phyloP scores from a whole-genome alignment of 768 basidiomycete genomes.

The Mycena olivaceomarginata region DNA sequence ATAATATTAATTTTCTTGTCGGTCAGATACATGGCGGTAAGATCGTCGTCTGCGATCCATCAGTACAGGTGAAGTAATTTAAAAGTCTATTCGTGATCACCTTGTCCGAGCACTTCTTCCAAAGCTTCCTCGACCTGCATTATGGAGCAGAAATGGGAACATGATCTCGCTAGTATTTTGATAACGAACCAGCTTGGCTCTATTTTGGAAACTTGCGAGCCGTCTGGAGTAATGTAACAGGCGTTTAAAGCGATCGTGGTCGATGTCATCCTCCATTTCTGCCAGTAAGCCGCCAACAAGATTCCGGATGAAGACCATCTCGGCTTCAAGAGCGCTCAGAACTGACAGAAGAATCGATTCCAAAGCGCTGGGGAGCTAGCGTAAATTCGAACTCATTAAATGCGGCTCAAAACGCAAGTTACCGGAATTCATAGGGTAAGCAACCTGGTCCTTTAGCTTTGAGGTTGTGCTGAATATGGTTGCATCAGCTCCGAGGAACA shows the following conservation, averaged over 20 bases:
- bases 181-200: slow-evolving; percentile 84
- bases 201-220: slow-evolving; percentile 91
- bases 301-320: slow-evolving; percentile 95
- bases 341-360: slow-evolving; percentile 96
- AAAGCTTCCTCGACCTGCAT: slow-evolving; percentile 90
- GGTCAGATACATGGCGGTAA: slow-evolving; percentile 96
- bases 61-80: not conserved
- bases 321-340: slow-evolving; percentile 94
- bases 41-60: slow-evolving; percentile 86
- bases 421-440: slow-evolving; percentile 94
- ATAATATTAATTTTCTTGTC: slow-evolving; percentile 81
- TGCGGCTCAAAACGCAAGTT: slow-evolving; percentile 40
- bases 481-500: slow-evolving; percentile 32
- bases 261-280: slow-evolving; percentile 96
- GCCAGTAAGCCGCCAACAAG: slow-evolving; percentile 93
- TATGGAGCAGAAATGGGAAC: slow-evolving; percentile 18
- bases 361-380: slow-evolving; percentile 78
- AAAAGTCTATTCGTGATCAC: slow-evolving; percentile 58
- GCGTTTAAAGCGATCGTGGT: slow-evolving; percentile 94
- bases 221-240: slow-evolving; percentile 94
- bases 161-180: slow-evolving; percentile 7
- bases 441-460: slow-evolving; percentile 77
- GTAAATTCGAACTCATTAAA: slow-evolving; percentile 42
- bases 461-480: slow-evolving; percentile 81
- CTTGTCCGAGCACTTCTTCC: slow-evolving; percentile 94